phyloP scores from a whole-genome alignment of 148 eudicot genomes.

The Chenopodium berlandieri region DNA sequence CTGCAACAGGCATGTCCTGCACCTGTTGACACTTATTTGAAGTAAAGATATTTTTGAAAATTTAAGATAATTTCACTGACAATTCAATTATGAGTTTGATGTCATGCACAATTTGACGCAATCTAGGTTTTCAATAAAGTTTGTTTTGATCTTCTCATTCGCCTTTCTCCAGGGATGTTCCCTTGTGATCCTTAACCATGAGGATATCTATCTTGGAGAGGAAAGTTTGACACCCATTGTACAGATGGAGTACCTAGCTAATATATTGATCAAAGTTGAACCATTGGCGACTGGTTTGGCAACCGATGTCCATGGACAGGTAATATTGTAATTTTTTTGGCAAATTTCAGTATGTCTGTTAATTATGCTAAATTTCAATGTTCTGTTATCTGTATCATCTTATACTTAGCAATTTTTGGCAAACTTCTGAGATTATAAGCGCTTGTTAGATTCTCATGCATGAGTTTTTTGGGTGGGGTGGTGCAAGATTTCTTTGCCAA shows the following conservation, averaged over 20 bases:
- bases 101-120: background rate
- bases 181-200: constrained; percentile 61
- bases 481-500: too few relatives aligned
- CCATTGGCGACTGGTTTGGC: constrained; percentile 89
- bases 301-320: constrained; percentile 96
- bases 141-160: background rate
- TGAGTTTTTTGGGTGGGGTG: background rate
- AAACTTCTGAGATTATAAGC: background rate
- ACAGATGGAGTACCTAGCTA: constrained; percentile 72
- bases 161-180: constrained; percentile 57
- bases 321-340: constrained; percentile 17
- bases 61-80: background rate
- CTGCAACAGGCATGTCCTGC: background rate
- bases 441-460: constrained; percentile 1
- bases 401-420: background rate
- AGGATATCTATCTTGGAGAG: constrained; percentile 59
- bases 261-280: constrained; percentile 64
- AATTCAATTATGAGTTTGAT: background rate
- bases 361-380: background rate
- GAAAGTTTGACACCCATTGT: constrained; percentile 43
- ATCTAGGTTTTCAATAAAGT: background rate
- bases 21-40: background rate
- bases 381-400: background rate
- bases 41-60: too few relatives aligned
- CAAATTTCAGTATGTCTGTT: background rate